Evolutionary conservation across 2,329 filamentous ascomycete species (phyloP).

Genomic region (Aspergillus pseudoterreus): DNA sequence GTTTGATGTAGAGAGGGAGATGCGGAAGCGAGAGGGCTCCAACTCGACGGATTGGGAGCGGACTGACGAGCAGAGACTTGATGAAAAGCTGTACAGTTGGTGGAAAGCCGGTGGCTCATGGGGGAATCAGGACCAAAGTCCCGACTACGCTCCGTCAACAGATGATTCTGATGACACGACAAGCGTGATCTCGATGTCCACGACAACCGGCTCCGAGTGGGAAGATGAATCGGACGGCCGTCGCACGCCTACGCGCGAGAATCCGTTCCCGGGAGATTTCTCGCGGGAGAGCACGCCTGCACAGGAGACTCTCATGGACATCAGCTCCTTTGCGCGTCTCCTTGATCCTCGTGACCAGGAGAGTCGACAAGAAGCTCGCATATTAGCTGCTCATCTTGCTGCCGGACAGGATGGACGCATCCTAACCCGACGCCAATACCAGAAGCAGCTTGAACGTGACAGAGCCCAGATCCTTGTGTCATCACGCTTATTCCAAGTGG

Average conservation of each 20-base stretch:
- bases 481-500: constrained; percentile 33
- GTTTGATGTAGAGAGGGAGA: constrained; percentile 77
- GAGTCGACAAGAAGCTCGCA: constrained; percentile 74
- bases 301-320: constrained; percentile 61
- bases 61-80: constrained; percentile 62
- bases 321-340: constrained; percentile 69
- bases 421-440: constrained; percentile 78
- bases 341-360: constrained; percentile 75
- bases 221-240: constrained; percentile 48
- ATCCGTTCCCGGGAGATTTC: constrained; percentile 52
- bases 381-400: constrained; percentile 74
- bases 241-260: constrained; percentile 70
- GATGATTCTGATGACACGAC: constrained; percentile 67
- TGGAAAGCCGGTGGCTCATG: constrained; percentile 82
- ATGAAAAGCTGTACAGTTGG: constrained; percentile 74
- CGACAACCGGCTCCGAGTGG: constrained; percentile 49
- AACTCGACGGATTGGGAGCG: constrained; percentile 39
- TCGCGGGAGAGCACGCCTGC: constrained; percentile 49
- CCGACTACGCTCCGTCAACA: constrained; percentile 64
- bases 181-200: constrained; percentile 69
- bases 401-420: constrained; percentile 55
- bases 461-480: constrained; percentile 65
- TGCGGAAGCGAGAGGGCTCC: constrained; percentile 59
- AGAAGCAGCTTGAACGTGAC: constrained; percentile 63
- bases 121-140: constrained; percentile 76